A percentile compares a stretch with the other conserved stretches of the same genome.
Evolutionary conservation across 352 stramenopile genomes (phyloP).

Genomic region (Plasmopara muralis): DNA sequence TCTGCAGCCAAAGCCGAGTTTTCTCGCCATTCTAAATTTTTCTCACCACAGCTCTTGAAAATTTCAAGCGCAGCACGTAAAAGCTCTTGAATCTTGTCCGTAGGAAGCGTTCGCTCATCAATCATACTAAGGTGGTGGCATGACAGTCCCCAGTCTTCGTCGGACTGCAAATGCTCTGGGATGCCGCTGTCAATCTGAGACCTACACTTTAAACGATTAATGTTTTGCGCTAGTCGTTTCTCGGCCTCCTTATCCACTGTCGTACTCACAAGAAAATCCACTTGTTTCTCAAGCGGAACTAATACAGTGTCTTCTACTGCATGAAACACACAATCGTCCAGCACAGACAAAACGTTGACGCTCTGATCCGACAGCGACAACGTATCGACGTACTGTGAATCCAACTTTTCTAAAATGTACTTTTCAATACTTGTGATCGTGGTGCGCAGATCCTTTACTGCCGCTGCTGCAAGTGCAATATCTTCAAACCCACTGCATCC

Average conservation of each 20-base stretch:
- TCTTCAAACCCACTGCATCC: conserved; percentile 52
- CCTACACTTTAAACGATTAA: conserved; percentile 53
- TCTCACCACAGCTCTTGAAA: conserved; percentile 73
- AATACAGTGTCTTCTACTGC: conserved; percentile 76
- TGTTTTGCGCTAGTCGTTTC: conserved; percentile 44
- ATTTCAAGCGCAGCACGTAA: conserved; percentile 69
- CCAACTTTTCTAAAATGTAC: conserved; percentile 59
- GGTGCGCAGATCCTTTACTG: conserved; percentile 56
- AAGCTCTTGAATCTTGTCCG: conserved; percentile 79
- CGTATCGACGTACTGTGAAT: conserved; percentile 57
- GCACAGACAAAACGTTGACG: conserved; percentile 38
- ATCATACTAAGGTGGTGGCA: conserved; percentile 82
- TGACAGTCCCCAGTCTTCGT: conserved; percentile 71
- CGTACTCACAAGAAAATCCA: conserved; percentile 58
- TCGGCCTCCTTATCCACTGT: conserved; percentile 59
- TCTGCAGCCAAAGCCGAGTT: conserved; percentile 73
- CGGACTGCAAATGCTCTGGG: conserved; percentile 63
- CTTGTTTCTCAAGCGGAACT: conserved; percentile 64
- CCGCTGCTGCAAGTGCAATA: conserved; percentile 39
- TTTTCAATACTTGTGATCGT: conserved; percentile 74
- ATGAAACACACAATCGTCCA: conserved; percentile 66
- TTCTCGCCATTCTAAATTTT: conserved; percentile 68
- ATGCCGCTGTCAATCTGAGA: conserved; percentile 74
- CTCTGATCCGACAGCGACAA: conserved; percentile 56
- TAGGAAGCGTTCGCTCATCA: conserved; percentile 61